Evolutionary conservation across 305 asterid species (phyloP).

Genomic region (Solanum chacoense): DNA sequence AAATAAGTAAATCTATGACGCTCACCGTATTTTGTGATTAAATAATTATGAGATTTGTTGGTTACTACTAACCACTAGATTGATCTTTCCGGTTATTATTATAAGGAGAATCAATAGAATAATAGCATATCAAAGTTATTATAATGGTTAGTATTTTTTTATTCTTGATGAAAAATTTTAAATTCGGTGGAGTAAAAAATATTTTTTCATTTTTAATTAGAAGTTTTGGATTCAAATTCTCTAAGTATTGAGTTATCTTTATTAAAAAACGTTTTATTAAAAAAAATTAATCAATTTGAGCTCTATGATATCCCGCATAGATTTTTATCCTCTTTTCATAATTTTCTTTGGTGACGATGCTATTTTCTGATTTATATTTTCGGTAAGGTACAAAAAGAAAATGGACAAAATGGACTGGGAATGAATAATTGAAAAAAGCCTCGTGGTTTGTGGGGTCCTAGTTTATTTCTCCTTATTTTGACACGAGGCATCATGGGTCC

Average conservation of each 20-base stretch:
- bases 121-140: no score
- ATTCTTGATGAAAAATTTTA: no score
- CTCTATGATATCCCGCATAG: not conserved
- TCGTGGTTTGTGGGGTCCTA: not conserved
- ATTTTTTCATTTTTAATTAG: no score
- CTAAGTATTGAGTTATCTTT: no score
- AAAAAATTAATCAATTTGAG: not conserved
- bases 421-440: not conserved
- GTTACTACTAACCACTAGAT: not conserved
- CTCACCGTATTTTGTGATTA: not conserved
- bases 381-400: not conserved
- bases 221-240: no score
- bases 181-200: accelerated
- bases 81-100: no score
- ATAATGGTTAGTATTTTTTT: no score
- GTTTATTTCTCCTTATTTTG: not conserved
- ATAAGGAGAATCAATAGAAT: no score
- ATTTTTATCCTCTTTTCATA: not conserved
- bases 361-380: not conserved
- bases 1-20: not conserved
- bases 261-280: no score
- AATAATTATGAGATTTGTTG: not conserved
- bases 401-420: not conserved
- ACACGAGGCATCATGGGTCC: not conserved
- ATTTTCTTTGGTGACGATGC: not conserved